Evolutionary conservation across 179 eudicot genomes (phyloP).

Genomic region (Corrigiola litoralis): DNA sequence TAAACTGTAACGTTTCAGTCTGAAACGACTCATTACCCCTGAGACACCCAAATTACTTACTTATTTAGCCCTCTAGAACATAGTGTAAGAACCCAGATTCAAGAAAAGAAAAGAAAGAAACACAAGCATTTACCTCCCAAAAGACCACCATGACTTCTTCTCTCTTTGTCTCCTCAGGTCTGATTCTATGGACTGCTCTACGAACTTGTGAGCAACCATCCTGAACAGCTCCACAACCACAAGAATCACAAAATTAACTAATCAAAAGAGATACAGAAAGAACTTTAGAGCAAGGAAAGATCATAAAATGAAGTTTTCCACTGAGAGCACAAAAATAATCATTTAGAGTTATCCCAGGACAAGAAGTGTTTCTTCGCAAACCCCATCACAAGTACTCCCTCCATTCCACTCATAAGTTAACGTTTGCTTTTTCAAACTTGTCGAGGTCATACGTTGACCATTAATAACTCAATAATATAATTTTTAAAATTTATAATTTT

Average conservation of each 20-base stretch:
- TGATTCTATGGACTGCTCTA: slow-evolving; percentile 69
- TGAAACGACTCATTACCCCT: slow-evolving; percentile 60
- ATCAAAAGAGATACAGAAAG: background rate
- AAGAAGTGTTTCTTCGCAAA: too few species aligned
- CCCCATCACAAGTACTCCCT: too few species aligned
- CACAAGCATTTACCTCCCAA: slow-evolving; percentile 62
- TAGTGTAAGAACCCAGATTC: background rate
- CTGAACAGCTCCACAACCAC: slow-evolving; percentile 15
- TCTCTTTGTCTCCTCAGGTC: slow-evolving; percentile 58
- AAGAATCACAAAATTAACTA: background rate
- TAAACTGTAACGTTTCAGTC: slow-evolving; percentile 54
- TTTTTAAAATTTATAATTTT: too few species aligned
- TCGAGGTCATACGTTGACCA: too few species aligned
- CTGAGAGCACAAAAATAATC: too few species aligned
- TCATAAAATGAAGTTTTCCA: too few species aligned
- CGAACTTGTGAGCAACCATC: slow-evolving; percentile 97
- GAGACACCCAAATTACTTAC: slow-evolving; percentile 21
- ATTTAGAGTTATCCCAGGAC: too few species aligned
- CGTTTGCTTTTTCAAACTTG: too few species aligned
- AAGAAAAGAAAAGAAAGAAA: background rate
- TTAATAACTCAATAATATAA: too few species aligned
- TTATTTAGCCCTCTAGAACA: slow-evolving; percentile 4
- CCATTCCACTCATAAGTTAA: too few species aligned
- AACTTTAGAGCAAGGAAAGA: too few species aligned
- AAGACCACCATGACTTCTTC: slow-evolving; percentile 93